Conservation (phyloP, 371 early-diverging fungal species). For the Blastocladiella emersonii region DNA sequence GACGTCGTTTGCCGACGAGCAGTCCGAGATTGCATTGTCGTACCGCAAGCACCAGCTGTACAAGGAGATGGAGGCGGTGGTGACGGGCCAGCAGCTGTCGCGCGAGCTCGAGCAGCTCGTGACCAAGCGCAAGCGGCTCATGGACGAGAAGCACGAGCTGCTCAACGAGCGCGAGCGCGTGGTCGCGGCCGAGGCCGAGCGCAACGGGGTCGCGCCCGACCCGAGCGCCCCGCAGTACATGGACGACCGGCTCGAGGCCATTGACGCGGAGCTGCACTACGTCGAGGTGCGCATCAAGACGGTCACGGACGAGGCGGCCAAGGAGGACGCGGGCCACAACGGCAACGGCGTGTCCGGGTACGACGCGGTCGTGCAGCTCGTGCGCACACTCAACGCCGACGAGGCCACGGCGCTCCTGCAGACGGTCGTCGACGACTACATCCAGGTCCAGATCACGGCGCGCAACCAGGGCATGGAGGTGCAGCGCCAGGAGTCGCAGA, state of each 20-base stretch:
- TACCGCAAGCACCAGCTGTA: constrained; percentile 43
- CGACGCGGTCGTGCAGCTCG: constrained; percentile 43
- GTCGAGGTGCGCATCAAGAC: constrained; percentile 52
- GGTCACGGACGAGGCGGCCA: constrained; percentile 56
- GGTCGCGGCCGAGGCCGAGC: constrained; percentile 43
- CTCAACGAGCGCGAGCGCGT: constrained; percentile 52
- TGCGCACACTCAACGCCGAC: constrained; percentile 46
- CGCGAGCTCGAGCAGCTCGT: constrained; percentile 34
- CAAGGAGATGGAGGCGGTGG: constrained; percentile 33
- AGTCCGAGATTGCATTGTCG: constrained; percentile 12
- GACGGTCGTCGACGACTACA: constrained; percentile 60
- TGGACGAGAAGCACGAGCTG: constrained; percentile 53
- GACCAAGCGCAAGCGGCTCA: constrained; percentile 39
- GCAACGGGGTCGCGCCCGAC: constrained; percentile 33
- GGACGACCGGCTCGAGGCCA: constrained; percentile 66
- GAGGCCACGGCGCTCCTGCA: constrained; percentile 58
- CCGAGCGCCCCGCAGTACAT: constrained; percentile 48
- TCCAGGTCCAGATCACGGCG: constrained; percentile 45
- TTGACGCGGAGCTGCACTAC: constrained; percentile 69
- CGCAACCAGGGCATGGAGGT: constrained; percentile 46
- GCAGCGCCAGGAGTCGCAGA: constrained; percentile 48
- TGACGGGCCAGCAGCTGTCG: constrained; percentile 34
- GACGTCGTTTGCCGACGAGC: neutral
- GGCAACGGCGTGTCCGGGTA: constrained; percentile 17
- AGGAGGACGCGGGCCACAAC: constrained; percentile 17